Base-by-base conservation (phyloP, 306 rosid genomes). In the Dalbergia oliveri region DNA sequence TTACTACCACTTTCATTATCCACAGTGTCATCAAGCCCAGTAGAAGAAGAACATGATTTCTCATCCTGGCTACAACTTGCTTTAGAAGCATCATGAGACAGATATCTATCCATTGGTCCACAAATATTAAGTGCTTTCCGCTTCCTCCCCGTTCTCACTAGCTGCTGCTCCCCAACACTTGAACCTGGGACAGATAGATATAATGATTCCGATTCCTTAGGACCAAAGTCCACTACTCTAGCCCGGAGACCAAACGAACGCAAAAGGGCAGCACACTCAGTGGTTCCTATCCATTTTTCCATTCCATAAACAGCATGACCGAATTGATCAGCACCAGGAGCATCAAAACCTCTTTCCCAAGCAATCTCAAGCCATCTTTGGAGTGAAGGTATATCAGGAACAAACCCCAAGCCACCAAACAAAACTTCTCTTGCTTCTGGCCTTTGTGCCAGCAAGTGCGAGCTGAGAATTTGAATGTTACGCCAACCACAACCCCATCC, bases 401-500 rank as follows among this genome's bases (percentile, higher is more conserved):
- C 89, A 63, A 91, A 89, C 39, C 91, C 89, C 12, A 89, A 88
- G 66, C 92, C 90, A 18, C 94, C 94, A 88, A 88, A 92, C 88
- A 94, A 79, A 44, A 83, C 88, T 8, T 82, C 85, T 69, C 85
- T 83, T 9, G 92, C 86, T 82, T 90, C 90, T 73, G 76, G 66
- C 64, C 88, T 88, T 69, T 79, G 89, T 70, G 75, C 72, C 61
- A 94, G 87, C 88, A 92, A 88, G 86, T 92, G 92, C 7, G 97
- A 94, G 84, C 88, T 79, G 60, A 94, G 92, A 88, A 92, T 94
- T 88, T 92, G 97, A 43, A 88, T 83, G 79, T 94, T 94, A 60
- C 97, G 92, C 94, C 97, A 94, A 62, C 97, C 97, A 37, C 98
- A 94, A 62, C 97, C 94, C 97, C 94, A 94, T 75, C 98, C 97